Base-by-base conservation (phyloP, 192 early-diverging fungal genomes). In the Kickxella alabastrina region DNA sequence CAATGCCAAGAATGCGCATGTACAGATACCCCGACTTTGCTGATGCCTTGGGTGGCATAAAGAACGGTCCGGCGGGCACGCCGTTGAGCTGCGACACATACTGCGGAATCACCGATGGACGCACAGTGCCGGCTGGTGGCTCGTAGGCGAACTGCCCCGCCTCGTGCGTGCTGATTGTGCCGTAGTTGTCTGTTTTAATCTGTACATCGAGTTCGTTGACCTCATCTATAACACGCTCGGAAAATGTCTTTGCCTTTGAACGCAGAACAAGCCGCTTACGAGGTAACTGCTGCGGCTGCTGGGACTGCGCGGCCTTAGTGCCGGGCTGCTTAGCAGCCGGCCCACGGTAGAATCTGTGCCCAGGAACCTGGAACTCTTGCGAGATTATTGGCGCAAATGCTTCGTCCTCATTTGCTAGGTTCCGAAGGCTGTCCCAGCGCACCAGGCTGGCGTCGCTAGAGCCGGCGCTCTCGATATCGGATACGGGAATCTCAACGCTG, bases 1-100 rank as follows among this genome's bases (percentile, higher is more conserved):
- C 73, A 22, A 76, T 68, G 42, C 73, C 69, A 12, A 76, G 54
- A 10, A 76, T 76, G 28, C 67, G 66, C 67, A 76, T 68, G 57
- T 76, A 76, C 39, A 76, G 54, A 24, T 76, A 76, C 0, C 73
- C 73, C 10, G 62, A 41, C 43, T 65, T 64, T 4, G 46, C 50
- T 9, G 61, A 34, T 0, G 72, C 65, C 39, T 61, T 57, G 36
- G 73, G 73, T 19, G 67, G 62, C 54, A 59, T 56, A 40, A 76
- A 76, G 45, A 76, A 76, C 2, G 66, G 66, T 3, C 73, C 73
- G 0, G 65, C 57, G 0, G 73, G 66, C 35, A 65, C 58, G 8
- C 73, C 73, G 34, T 68, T 59, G 7, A 76, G 57, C 53, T 46
- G 59, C 47, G 71, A 75, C 42, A 75, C 71, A 19, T 67, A 75